Evolutionary conservation across 2,329 filamentous ascomycete genomes (phyloP).

Genomic region (Monosporascus sp.): DNA sequence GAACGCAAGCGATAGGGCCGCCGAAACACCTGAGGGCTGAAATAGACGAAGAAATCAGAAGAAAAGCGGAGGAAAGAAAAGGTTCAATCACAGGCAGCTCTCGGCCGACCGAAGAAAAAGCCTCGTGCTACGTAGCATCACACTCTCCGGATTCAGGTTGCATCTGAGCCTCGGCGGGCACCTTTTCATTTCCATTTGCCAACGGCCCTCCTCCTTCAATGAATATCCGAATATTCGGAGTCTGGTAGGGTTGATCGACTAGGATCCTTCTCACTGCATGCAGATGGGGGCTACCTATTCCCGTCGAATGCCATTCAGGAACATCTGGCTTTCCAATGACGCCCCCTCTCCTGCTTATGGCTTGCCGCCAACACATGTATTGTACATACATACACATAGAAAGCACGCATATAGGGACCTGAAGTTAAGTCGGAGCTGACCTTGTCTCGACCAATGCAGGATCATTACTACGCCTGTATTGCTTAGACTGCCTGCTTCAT

Average conservation of each 20-base stretch:
- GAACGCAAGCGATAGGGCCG: no score
- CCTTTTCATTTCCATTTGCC: background rate
- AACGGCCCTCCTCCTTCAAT: background rate
- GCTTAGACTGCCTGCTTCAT: background rate
- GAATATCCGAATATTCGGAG: background rate
- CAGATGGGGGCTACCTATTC: background rate
- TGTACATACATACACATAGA: background rate
- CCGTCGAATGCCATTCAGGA: slow-evolving; percentile 8
- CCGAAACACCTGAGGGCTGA: background rate
- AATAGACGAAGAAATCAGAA: background rate
- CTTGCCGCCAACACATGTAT: background rate
- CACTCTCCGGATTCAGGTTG: background rate
- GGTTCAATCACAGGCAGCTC: background rate
- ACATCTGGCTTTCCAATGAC: slow-evolving; percentile 10
- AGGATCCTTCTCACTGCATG: background rate
- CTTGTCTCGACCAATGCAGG: background rate
- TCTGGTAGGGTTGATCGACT: background rate
- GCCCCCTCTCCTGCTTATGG: background rate
- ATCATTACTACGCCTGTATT: background rate
- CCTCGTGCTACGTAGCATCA: background rate
- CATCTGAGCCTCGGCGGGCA: background rate
- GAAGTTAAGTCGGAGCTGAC: background rate
- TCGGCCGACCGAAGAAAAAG: background rate
- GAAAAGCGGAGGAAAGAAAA: background rate
- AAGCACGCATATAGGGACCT: background rate